Base-by-base conservation (phyloP, 768 basidiomycete genomes). In the Amanita fuliginea region DNA sequence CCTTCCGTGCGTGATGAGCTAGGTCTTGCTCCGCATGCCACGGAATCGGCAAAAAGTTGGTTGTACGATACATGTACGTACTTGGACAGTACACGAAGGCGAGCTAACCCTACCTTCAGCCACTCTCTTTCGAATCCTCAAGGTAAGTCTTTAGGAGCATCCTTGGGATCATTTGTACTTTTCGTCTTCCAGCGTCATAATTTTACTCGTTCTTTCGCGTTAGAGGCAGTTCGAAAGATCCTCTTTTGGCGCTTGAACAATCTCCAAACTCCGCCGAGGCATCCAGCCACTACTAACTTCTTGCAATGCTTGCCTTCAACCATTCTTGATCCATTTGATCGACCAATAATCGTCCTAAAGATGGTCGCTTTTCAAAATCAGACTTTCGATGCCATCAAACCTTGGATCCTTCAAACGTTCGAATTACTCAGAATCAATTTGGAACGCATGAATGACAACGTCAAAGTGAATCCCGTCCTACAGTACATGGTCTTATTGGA, bases 401-500 rank as follows among this genome's bases (percentile, higher is more conserved):
- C 62, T 47, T 62, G 62, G 14, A 63, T 80, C 46, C 61, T 79
- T 49, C 67, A 68, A 56, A 70, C 70, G 47, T 69, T 78, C 51
- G 86, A 87, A 55, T 63, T 63, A 39, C 71, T 86, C 18, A 73
- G 84, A 54, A 53, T 73, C 43, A 75, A 82, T 59, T 67, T 87
- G 40, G 67, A 69, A 55, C 57, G 60, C 18, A 60, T 84, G 46
- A 76, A 75, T 59, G 66, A 66, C 53, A 59, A 48, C 24, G 49
- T 53, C 47, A 46, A 60, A 55, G 46, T 60, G 47, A 46, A 55
- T 28, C 74, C 78, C 16, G 66, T 74, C 16, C 67, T 89, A 24
- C 86, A 87, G 58, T 86, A 78, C 64, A 67, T 83, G 42, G 69
- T 78, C 36, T 58, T 88, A 36, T 63, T 87, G n/a, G 85, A 88